Percentiles rank a stretch among this genome's conserved stretches.
These are phyloP conservation scores for Botrytis medusae DNA, from an alignment of 2,329 filamentous ascomycete genomes.

Conservation along the genomic window DNA sequence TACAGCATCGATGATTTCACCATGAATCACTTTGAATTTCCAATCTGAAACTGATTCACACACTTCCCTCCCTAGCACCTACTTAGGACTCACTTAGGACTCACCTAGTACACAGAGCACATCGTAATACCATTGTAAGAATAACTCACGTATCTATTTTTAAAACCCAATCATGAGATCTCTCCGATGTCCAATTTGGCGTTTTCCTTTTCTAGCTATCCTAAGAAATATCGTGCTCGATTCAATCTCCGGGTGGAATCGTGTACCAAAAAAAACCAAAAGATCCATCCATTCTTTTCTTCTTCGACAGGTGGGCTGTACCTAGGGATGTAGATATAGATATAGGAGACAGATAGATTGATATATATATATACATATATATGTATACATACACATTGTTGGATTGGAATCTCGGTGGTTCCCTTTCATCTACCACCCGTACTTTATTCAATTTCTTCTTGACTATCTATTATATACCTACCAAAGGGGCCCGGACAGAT, in stretches of 20 bases:
- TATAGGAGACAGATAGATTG: too few species aligned
- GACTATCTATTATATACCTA: not conserved
- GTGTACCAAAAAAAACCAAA: not conserved
- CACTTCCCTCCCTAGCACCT: not conserved
- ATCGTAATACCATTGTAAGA: not conserved
- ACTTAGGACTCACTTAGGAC: not conserved
- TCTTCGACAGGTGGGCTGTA: too few species aligned
- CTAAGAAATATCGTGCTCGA: not conserved
- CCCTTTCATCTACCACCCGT: not conserved
- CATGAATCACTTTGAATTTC: slow-evolving; percentile 12
- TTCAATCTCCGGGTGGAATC: slow-evolving; percentile 4
- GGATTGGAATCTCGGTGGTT: not conserved
- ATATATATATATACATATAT: too few species aligned
- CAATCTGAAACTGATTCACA: slow-evolving; percentile 9
- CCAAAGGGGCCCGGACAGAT: not conserved
- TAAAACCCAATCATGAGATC: not conserved
- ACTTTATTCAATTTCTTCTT: not conserved
- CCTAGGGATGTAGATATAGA: not conserved
- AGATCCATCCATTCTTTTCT: not conserved
- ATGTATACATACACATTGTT: not conserved
- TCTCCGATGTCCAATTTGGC: not conserved
- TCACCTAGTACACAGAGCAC: too few species aligned
- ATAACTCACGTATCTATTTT: not conserved
- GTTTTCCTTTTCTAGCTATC: not conserved
- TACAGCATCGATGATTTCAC: not conserved